Base-by-base conservation (phyloP, 2,329 filamentous ascomycete species). In the Emmonsiellopsis sp. region DNA sequence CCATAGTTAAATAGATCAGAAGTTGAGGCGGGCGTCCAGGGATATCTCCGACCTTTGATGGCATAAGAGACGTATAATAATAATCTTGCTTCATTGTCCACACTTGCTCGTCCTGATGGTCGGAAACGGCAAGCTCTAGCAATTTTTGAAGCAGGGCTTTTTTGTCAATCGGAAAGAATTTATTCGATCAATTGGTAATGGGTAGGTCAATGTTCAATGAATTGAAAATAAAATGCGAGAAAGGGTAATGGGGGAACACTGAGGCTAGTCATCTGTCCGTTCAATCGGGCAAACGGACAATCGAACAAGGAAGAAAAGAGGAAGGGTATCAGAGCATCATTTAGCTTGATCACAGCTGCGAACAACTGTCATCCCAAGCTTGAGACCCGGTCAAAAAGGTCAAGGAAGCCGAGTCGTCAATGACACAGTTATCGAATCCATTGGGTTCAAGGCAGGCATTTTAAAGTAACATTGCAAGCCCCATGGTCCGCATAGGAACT, bases 51-150 rank as follows among this genome's bases (percentile, higher is more conserved):
- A 57, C 57, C 54, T 57, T 55, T 54, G 48, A 41, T 53, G 50
- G 48, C 51, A 26, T 54, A 15, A 55, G 61, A 62, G 59, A 62
- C 55, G 54, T 57, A 59, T 61, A 59, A 55, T 69, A 57, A 76
- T 69, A 66, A 67, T 79, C 70, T 80, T 73, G 77, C 77, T 79
- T 78, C 76, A 70, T 64, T 74, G 74, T 80, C 77, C 76, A 80
- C 77, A 79, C 77, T 75, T 70, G 71, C 73, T 64, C 75, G 73
- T 72, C 74, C 75, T 76, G 68, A 68, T 69, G 63, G 63, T 72
- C 67, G 74, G 65, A 70, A 70, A 74, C 71, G 76, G 70, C 75
- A 72, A 73, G 77, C 76, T 80, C 77, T 80, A 80, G 77, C 77
- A 73, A 73, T 67, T 71, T 66, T 68, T 71, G 73, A 75, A 76